Conservation (phyloP, 2,329 filamentous ascomycete species). For the Fusarium mangiferae region DNA sequence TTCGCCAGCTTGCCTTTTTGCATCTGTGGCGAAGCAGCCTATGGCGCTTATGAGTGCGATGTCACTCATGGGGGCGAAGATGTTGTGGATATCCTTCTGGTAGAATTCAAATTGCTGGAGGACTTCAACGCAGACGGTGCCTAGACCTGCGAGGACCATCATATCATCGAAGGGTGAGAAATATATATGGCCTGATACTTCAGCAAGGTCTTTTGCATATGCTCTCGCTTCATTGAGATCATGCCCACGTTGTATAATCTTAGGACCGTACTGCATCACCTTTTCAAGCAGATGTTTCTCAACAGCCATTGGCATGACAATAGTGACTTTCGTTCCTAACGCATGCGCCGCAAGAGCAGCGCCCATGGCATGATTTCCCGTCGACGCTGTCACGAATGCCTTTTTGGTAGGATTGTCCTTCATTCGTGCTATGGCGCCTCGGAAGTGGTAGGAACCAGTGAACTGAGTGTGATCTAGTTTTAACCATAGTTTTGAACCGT, state of each 20-base stretch:
- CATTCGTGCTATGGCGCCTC: not conserved
- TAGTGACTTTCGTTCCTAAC: not conserved
- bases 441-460: not conserved
- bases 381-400: not conserved
- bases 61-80: not conserved
- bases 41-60: not conserved
- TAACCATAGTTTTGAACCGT: not conserved
- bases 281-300: not conserved
- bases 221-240: not conserved
- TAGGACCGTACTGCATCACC: not conserved
- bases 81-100: not conserved
- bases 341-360: not conserved
- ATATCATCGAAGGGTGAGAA: not conserved
- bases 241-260: not conserved
- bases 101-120: not conserved
- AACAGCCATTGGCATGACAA: not conserved
- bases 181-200: not conserved
- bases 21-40: not conserved
- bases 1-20: not conserved
- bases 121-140: not conserved
- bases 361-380: not conserved
- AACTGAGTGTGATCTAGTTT: not conserved
- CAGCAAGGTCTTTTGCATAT: not conserved
- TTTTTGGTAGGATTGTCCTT: not conserved
- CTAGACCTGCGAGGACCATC: not conserved